Conservation (phyloP, 306 rosid genomes). For the Quercus gilva region DNA sequence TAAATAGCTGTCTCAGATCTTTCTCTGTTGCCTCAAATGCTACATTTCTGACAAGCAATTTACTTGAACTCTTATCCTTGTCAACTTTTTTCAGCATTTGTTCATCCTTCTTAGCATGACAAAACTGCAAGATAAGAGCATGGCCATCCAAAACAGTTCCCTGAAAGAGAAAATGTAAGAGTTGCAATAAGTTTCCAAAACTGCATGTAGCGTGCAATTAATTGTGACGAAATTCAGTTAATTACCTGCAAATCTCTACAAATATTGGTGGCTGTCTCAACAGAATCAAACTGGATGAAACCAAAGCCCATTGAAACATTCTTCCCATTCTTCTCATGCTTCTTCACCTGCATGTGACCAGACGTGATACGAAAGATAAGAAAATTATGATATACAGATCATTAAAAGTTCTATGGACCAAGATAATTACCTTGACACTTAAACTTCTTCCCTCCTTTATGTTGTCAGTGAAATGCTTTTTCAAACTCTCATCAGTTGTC, state of each 20-base stretch:
- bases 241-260: slow-evolving; percentile 74
- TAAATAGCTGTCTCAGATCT: slow-evolving; percentile 81
- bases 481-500: slow-evolving; percentile 71
- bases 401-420: slow-evolving; percentile 2
- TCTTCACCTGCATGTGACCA: slow-evolving; percentile 57
- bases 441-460: slow-evolving; percentile 65
- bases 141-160: slow-evolving; percentile 88
- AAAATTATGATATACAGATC: background rate
- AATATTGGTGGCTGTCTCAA: slow-evolving; percentile 67
- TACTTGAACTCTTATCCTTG: slow-evolving; percentile 79
- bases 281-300: slow-evolving; percentile 73
- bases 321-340: slow-evolving; percentile 84
- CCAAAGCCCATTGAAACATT: slow-evolving; percentile 92
- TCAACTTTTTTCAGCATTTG: slow-evolving; percentile 44
- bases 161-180: slow-evolving; percentile 33
- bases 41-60: slow-evolving; percentile 73
- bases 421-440: slow-evolving; percentile 69
- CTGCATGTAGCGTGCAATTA: slow-evolving; percentile 3
- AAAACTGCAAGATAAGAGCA: slow-evolving; percentile 72
- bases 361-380: slow-evolving; percentile 20
- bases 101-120: slow-evolving; percentile 69
- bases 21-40: slow-evolving; percentile 89
- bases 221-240: slow-evolving; percentile 13
- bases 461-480: slow-evolving; percentile 60
- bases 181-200: slow-evolving; percentile 26